Evolutionary conservation across 108 stramenopile genomes (phyloP).

Genomic region (Poteriospumella lacustris): DNA sequence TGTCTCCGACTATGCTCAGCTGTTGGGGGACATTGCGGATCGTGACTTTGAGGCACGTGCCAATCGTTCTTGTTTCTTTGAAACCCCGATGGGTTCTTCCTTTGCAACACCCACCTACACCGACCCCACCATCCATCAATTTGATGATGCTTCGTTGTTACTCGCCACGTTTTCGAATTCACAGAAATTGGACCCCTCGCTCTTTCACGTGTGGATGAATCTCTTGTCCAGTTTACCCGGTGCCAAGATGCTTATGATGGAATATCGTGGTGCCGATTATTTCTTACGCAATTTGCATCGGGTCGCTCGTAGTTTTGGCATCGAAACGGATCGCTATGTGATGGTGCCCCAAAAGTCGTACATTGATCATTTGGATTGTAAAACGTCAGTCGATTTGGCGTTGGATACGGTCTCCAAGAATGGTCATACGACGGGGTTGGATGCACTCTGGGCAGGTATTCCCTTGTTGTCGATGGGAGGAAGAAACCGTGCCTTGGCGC

Average conservation of each 20-base stretch:
- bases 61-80: too few relatives aligned
- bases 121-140: too few relatives aligned
- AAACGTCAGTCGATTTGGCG: background rate
- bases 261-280: background rate
- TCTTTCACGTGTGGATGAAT: conserved; percentile 29
- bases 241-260: background rate
- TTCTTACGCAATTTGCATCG: background rate
- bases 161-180: conserved; percentile 24
- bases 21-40: background rate
- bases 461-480: conserved; percentile 1
- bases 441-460: conserved; percentile 29
- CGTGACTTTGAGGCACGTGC: background rate
- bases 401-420: conserved; percentile 30
- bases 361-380: conserved; percentile 20
- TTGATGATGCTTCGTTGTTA: background rate
- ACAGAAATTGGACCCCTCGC: conserved; percentile 4
- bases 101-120: too few relatives aligned
- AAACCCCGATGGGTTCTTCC: too few relatives aligned
- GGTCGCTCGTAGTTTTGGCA: background rate
- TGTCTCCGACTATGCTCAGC: conserved; percentile 12
- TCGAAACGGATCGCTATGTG: background rate
- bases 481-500: background rate
- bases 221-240: background rate
- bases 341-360: background rate
- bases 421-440: conserved; percentile 29